Conservation (phyloP, 495 filamentous ascomycete genomes). For the Sporormia fimetaria region DNA sequence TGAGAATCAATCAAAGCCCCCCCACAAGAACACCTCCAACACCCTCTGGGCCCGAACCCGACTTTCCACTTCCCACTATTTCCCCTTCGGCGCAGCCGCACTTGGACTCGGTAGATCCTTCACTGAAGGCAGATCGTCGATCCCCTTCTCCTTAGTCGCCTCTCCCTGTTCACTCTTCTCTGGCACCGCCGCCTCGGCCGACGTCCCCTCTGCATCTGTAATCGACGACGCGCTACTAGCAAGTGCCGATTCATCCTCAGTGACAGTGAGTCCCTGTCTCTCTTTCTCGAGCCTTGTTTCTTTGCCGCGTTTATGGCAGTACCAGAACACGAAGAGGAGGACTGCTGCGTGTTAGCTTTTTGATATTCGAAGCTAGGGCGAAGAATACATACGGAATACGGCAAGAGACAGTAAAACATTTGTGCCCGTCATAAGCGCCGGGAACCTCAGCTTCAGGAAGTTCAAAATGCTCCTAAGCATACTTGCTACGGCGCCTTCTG, state of each 20-base stretch:
- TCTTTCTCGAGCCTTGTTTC: conserved; percentile 73
- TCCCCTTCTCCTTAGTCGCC: too few relatives aligned
- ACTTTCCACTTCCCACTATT: too few relatives aligned
- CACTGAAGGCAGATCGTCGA: too few relatives aligned
- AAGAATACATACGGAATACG: conserved; percentile 55
- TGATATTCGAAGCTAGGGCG: background rate
- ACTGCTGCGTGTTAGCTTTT: conserved; percentile 40
- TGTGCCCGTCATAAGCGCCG: conserved; percentile 66
- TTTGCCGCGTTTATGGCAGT: conserved; percentile 85
- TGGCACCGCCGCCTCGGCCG: too few relatives aligned
- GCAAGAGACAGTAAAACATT: conserved; percentile 81
- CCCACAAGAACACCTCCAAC: too few relatives aligned
- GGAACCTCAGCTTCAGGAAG: conserved; percentile 71
- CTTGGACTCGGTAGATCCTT: too few relatives aligned
- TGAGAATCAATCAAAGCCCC: too few relatives aligned
- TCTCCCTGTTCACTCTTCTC: too few relatives aligned
- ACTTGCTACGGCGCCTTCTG: conserved; percentile 69
- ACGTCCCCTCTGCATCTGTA: too few relatives aligned
- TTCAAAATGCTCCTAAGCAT: conserved; percentile 79
- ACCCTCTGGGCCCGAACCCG: too few relatives aligned
- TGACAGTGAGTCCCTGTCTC: conserved; percentile 30
- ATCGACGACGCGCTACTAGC: conserved; percentile 13
- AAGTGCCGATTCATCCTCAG: conserved; percentile 7
- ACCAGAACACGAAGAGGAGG: conserved; percentile 86
- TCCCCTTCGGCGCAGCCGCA: too few relatives aligned